Evolutionary conservation across 257 asterid genomes (phyloP).

Genomic region (Solanum sejunctum): DNA sequence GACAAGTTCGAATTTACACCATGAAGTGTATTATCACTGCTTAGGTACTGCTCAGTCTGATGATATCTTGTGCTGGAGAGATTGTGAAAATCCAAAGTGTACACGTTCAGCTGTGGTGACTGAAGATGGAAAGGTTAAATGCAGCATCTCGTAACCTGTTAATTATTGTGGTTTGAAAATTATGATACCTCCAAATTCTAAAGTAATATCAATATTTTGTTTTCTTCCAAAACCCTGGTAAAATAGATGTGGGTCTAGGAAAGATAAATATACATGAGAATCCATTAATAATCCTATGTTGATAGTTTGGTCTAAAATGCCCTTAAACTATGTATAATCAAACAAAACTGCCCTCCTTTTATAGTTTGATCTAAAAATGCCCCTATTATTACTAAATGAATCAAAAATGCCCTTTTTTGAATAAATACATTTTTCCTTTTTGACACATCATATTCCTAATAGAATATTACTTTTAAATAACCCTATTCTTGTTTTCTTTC

Average conservation of each 20-base stretch:
- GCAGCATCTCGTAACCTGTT: neutral
- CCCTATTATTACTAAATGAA: neutral
- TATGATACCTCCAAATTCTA: neutral
- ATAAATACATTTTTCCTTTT: no score
- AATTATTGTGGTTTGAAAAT: neutral
- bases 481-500: neutral
- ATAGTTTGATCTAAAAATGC: neutral
- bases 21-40: slow-evolving; percentile 82
- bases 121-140: slow-evolving; percentile 74
- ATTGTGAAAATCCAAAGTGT: slow-evolving; percentile 78
- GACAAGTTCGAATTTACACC: slow-evolving; percentile 61
- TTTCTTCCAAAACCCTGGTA: neutral
- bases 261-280: neutral
- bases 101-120: slow-evolving; percentile 62
- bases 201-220: neutral
- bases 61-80: slow-evolving; percentile 83
- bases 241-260: neutral
- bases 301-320: neutral
- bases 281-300: neutral
- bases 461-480: neutral
- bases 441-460: neutral
- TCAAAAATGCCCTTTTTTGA: neutral
- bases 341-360: neutral
- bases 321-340: neutral
- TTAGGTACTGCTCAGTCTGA: slow-evolving; percentile 86